These are phyloP conservation scores for Ogataea paradorogensis DNA, from an alignment of 805 yeast species.

Conservation along the genomic window DNA sequence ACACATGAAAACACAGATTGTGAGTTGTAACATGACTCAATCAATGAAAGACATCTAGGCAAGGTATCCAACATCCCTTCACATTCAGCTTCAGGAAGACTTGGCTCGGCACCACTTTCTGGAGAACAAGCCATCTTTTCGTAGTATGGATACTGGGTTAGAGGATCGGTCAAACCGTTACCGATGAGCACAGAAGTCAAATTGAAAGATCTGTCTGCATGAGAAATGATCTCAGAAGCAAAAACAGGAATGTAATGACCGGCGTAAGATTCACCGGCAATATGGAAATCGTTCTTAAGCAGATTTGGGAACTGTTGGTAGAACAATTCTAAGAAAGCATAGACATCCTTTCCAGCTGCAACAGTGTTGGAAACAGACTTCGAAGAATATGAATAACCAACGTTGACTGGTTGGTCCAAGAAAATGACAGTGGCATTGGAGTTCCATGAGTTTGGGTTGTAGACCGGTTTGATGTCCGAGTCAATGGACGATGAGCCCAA, in stretches of 20 bases:
- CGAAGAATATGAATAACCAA: slow-evolving; percentile 83
- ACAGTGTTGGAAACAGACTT: slow-evolving; percentile 60
- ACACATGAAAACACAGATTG: slow-evolving; percentile 58
- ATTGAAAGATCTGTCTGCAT: slow-evolving; percentile 56
- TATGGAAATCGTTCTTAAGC: slow-evolving; percentile 57
- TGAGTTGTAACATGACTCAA: slow-evolving; percentile 61
- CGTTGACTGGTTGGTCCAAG: slow-evolving; percentile 92
- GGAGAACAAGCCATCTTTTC: slow-evolving; percentile 93
- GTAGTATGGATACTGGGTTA: slow-evolving; percentile 73
- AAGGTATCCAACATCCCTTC: slow-evolving; percentile 56
- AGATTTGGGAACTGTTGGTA: slow-evolving; percentile 81
- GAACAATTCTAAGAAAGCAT: slow-evolving; percentile 77
- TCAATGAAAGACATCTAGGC: slow-evolving; percentile 62
- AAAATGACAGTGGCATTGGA: slow-evolving; percentile 84
- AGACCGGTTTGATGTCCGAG: slow-evolving; percentile 60
- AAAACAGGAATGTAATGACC: slow-evolving; percentile 80
- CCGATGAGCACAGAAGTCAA: slow-evolving; percentile 83
- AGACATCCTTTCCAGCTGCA: slow-evolving; percentile 86
- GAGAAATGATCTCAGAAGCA: slow-evolving; percentile 53
- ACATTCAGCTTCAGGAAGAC: slow-evolving; percentile 68
- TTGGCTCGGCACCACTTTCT: slow-evolving; percentile 74
- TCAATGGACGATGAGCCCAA: slow-evolving; percentile 83
- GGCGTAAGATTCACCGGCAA: slow-evolving; percentile 83
- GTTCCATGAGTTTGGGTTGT: slow-evolving; percentile 89
- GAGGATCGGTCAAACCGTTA: slow-evolving; percentile 87